phyloP scores from a whole-genome alignment of 371 early-diverging fungal species.

The Mortierella sp. region DNA sequence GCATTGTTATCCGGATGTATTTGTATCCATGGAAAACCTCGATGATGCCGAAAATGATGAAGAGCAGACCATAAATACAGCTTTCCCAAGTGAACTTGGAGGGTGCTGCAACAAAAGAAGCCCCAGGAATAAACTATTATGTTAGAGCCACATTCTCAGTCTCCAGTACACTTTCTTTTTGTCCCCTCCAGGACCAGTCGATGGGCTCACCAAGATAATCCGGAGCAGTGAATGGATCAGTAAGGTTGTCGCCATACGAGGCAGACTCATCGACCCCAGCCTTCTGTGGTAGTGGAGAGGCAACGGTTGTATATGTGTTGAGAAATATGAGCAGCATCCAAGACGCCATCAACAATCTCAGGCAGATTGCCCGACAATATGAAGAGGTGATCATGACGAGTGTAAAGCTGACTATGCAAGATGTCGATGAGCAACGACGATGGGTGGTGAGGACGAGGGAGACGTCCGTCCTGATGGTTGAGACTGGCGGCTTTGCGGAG shows the following conservation, averaged over 20 bases:
- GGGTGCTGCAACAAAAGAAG: conserved; percentile 21
- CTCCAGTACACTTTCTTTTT: not conserved
- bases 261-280: not conserved
- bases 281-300: not conserved
- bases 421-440: too few relatives aligned
- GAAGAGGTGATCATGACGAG: not conserved
- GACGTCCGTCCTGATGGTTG: too few relatives aligned
- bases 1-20: conserved; percentile 55
- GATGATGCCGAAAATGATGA: conserved; percentile 38
- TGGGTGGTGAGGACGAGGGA: too few relatives aligned
- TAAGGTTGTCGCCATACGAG: conserved; percentile 1
- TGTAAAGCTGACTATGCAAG: too few relatives aligned
- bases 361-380: not conserved
- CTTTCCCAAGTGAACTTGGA: conserved; percentile 51
- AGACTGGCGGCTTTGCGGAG: not conserved
- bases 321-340: not conserved
- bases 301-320: conserved; percentile 2
- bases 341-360: not conserved
- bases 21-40: conserved; percentile 56
- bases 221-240: conserved; percentile 6
- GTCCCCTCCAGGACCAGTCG: not conserved
- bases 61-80: conserved; percentile 50
- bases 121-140: not conserved
- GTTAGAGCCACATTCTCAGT: not conserved
- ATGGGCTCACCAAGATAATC: conserved; percentile 9